These are phyloP conservation scores for Lichtheimia corymbifera DNA, from an alignment of 371 early-diverging fungal species.

Conservation along the genomic window DNA sequence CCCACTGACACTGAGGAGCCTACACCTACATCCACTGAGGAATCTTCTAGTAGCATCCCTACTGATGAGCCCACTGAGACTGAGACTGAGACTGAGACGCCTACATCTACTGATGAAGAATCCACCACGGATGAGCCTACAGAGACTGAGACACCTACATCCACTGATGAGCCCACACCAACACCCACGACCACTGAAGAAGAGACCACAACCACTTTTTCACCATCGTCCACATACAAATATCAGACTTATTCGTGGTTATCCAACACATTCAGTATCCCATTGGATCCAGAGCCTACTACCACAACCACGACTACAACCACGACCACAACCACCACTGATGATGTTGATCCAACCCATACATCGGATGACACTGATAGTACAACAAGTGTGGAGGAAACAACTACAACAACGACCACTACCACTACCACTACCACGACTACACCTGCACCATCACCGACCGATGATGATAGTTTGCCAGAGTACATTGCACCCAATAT, in stretches of 20 bases:
- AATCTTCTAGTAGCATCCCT: background rate
- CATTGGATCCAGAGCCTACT: slow-evolving; percentile 11
- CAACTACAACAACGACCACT: slow-evolving; percentile 8
- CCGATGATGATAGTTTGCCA: slow-evolving; percentile 22
- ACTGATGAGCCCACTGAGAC: slow-evolving; percentile 10
- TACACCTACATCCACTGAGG: slow-evolving; percentile 1
- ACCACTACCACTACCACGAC: background rate
- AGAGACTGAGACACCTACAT: slow-evolving; percentile 1
- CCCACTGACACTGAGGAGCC: slow-evolving; percentile 7
- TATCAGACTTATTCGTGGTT: slow-evolving; percentile 22
- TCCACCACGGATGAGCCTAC: slow-evolving; percentile 15
- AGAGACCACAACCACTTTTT: slow-evolving; percentile 9
- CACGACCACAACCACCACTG: background rate
- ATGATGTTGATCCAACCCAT: slow-evolving; percentile 1
- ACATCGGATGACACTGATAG: slow-evolving; percentile 7
- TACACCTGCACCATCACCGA: slow-evolving; percentile 7
- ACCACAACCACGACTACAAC: slow-evolving; percentile 11
- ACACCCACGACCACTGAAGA: slow-evolving; percentile 10
- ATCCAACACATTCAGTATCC: slow-evolving; percentile 16
- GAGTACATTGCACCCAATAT: slow-evolving; percentile 51
- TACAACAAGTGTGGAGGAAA: background rate
- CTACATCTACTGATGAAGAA: slow-evolving; percentile 8
- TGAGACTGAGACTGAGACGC: background rate
- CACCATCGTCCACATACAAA: slow-evolving; percentile 15
- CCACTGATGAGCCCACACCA: slow-evolving; percentile 5